phyloP scores from a whole-genome alignment of 2,329 filamentous ascomycete genomes.

The Epichloe gansuensis region DNA sequence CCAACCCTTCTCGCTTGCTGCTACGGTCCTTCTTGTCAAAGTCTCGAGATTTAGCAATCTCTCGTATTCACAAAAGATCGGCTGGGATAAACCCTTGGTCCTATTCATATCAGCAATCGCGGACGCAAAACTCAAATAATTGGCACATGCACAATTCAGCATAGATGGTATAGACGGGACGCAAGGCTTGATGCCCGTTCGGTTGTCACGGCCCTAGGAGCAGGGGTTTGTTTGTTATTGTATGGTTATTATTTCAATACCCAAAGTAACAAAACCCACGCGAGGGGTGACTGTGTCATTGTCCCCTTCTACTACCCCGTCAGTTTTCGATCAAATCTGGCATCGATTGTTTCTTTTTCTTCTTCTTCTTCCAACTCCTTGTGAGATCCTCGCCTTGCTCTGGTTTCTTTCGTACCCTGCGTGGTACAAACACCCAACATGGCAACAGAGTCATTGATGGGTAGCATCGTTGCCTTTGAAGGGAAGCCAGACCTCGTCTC shows the following conservation, averaged over 20 bases:
- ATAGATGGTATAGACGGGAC: background rate
- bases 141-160: background rate
- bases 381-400: background rate
- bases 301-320: background rate
- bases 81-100: background rate
- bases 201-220: background rate
- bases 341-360: background rate
- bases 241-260: background rate
- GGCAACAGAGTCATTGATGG: slow-evolving; percentile 16
- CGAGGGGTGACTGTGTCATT: background rate
- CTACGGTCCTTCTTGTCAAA: background rate
- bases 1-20: background rate
- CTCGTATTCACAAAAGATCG: background rate
- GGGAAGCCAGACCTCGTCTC: slow-evolving; percentile 41
- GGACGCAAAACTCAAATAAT: background rate
- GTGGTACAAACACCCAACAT: slow-evolving; percentile 2
- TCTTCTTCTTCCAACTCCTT: background rate
- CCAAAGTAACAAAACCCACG: background rate
- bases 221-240: background rate
- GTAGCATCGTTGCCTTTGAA: slow-evolving; percentile 48
- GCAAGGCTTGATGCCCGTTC: background rate
- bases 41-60: background rate
- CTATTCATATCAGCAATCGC: background rate
- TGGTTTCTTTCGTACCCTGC: background rate
- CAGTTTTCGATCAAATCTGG: background rate